phyloP scores from a whole-genome alignment of 192 early-diverging fungal species.

The Dispira parvispora region DNA sequence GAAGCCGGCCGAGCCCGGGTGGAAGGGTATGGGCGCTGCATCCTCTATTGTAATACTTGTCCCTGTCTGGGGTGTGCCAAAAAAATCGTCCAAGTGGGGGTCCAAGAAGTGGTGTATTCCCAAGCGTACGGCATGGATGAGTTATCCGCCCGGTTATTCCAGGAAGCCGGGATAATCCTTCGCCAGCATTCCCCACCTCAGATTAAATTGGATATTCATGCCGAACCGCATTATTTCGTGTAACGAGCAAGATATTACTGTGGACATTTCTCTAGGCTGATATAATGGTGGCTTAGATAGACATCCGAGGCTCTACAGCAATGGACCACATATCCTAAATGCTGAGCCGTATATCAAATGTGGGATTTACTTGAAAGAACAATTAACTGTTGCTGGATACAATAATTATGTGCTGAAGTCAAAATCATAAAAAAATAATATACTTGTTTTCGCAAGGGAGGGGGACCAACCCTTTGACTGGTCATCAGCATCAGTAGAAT shows the following conservation, averaged over 20 bases:
- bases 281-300: no score
- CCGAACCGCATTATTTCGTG: constrained; percentile 12
- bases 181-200: constrained; percentile 55
- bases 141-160: constrained; percentile 60
- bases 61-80: constrained; percentile 80
- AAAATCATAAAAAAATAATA: no score
- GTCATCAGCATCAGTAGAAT: no score
- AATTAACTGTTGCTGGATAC: no score
- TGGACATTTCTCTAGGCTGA: no score
- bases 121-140: constrained; percentile 92
- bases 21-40: constrained; percentile 32
- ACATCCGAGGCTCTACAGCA: no score
- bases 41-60: constrained; percentile 92
- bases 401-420: no score
- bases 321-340: no score
- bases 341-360: no score
- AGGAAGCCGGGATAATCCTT: constrained; percentile 64
- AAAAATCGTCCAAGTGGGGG: constrained; percentile 90
- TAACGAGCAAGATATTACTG: not conserved
- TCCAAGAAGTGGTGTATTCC: constrained; percentile 83
- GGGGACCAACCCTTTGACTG: no score
- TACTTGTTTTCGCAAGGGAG: no score
- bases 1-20: constrained; percentile 91
- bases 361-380: no score
- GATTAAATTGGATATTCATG: constrained; percentile 31